Conservation (phyloP, 352 stramenopile species). For the Globisporangium barbulae region DNA sequence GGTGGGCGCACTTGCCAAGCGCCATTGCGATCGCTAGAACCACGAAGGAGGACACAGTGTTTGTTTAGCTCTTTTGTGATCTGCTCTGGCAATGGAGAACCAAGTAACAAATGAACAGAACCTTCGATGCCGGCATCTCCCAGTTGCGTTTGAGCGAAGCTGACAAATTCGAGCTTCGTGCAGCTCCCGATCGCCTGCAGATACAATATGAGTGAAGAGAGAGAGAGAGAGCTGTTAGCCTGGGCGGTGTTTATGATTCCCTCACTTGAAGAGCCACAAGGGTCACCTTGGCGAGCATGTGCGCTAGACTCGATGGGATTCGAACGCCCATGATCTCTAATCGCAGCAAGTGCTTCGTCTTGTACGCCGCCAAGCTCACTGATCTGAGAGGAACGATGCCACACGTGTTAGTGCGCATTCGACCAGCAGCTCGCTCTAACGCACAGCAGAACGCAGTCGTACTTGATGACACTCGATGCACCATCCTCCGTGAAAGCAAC, state of each 20-base stretch:
- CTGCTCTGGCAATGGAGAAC: not conserved
- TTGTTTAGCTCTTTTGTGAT: not conserved
- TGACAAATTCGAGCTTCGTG: constrained; percentile 18
- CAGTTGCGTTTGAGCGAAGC: constrained; percentile 14
- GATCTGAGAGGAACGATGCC: constrained; percentile 6
- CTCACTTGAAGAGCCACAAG: not conserved
- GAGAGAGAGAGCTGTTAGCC: not conserved
- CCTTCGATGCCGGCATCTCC: constrained; percentile 19
- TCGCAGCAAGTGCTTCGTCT: constrained; percentile 25
- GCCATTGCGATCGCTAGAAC: constrained; percentile 30
- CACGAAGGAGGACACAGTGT: not conserved
- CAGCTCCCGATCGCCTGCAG: constrained; percentile 28
- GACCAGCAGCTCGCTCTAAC: not conserved
- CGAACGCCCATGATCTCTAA: constrained; percentile 37
- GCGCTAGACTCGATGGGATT: constrained; percentile 19
- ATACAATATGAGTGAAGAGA: not conserved
- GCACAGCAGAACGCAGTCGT: not conserved
- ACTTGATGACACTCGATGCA: constrained; percentile 34
- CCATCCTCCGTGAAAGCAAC: constrained; percentile 38
- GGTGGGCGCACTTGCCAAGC: constrained; percentile 34
- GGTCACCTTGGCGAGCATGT: constrained; percentile 31
- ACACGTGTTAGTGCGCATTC: not conserved
- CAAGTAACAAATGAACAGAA: not conserved
- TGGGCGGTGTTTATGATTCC: no score
- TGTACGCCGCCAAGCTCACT: constrained; percentile 26